A percentile compares a stretch with the other conserved stretches of the same genome.
Conservation (phyloP, 2,329 filamentous ascomycete species). For the Arthroderma sp. region DNA sequence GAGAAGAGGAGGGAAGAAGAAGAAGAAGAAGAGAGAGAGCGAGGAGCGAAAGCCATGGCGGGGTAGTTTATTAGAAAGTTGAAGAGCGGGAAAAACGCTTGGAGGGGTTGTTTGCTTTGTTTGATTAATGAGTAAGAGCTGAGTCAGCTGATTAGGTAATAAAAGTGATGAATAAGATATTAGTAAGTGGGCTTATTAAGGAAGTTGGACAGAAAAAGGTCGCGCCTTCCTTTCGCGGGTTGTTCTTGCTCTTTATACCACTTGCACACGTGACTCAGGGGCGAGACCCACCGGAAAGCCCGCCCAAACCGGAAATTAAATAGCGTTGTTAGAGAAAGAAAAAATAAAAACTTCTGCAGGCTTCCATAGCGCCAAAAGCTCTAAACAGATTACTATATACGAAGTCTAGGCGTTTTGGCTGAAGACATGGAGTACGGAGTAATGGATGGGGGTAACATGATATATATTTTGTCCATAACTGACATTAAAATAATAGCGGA, state of each 20-base stretch:
- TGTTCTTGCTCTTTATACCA: background rate
- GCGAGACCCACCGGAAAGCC: background rate
- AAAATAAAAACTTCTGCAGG: background rate
- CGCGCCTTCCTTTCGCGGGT: background rate
- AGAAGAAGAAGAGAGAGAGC: conserved; percentile 16
- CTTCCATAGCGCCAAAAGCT: background rate
- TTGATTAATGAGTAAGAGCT: background rate
- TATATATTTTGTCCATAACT: background rate
- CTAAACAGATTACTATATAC: background rate
- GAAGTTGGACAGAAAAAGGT: background rate
- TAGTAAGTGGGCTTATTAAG: background rate
- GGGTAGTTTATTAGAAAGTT: conserved; percentile 12
- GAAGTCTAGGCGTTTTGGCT: background rate
- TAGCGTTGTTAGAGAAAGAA: no score
- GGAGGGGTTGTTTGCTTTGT: conserved; percentile 3
- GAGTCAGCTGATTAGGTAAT: background rate
- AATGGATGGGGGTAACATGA: background rate
- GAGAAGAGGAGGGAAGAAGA: conserved; percentile 15
- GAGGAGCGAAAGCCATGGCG: conserved; percentile 14
- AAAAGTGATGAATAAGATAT: background rate
- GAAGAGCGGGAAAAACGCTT: conserved; percentile 16
- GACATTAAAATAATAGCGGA: background rate
- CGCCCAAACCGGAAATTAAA: background rate
- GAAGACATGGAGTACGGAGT: background rate
- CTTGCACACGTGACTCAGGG: conserved; percentile 2